Conservation (phyloP, 345 rosid genomes). For the Camelina sativa region DNA sequence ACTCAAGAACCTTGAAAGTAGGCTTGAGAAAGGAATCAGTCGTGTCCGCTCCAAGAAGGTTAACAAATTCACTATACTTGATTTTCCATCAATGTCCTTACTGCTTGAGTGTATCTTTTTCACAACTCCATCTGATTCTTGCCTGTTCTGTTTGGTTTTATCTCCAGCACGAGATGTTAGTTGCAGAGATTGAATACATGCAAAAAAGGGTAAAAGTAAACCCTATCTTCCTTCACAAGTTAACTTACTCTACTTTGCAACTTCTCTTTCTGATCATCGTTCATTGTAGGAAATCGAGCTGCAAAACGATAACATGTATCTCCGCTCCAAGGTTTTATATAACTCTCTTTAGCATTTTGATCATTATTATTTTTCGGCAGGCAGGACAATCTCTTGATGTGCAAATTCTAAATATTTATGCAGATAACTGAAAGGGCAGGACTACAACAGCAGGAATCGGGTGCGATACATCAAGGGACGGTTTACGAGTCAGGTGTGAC, state of each 20-base stretch:
- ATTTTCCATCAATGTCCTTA: neutral
- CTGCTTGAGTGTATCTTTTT: neutral
- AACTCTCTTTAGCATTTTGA: neutral
- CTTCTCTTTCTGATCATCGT: neutral
- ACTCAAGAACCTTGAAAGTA: constrained; percentile 74
- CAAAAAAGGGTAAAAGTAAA: constrained; percentile 75
- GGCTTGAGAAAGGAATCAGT: constrained; percentile 82
- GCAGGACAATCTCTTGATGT: neutral
- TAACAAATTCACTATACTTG: constrained; percentile 1
- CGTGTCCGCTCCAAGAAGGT: constrained; percentile 94
- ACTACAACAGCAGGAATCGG: constrained; percentile 48
- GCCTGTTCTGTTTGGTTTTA: constrained; percentile 1
- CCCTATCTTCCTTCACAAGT: constrained; percentile 26
- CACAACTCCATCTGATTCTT: constrained; percentile 22
- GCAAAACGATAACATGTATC: constrained; percentile 77
- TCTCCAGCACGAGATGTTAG: constrained; percentile 75
- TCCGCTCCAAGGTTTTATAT: constrained; percentile 65
- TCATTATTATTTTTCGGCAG: neutral
- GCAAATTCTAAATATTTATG: neutral
- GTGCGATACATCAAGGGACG: constrained; percentile 51
- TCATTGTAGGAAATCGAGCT: constrained; percentile 76
- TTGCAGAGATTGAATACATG: constrained; percentile 91
- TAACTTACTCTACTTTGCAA: constrained; percentile 1
- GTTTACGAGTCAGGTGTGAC: constrained; percentile 52
- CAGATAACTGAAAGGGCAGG: constrained; percentile 73